These are phyloP conservation scores for Otatea glauca DNA, from an alignment of 176 grass and related monocot species.

Conservation along the genomic window DNA sequence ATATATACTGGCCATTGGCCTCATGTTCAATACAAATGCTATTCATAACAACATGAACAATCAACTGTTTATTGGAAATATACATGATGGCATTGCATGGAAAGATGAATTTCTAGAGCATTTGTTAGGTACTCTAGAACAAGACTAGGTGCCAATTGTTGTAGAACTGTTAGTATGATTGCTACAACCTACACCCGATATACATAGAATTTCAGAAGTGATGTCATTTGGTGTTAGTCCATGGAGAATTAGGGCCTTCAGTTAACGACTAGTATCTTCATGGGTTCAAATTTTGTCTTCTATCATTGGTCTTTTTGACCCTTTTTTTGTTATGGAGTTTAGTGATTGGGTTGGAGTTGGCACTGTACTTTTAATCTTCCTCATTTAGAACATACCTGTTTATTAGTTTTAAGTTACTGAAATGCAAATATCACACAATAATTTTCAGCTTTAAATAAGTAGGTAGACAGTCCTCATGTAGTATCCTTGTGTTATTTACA, in stretches of 20 bases:
- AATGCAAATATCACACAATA: not conserved
- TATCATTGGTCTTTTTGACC: not conserved
- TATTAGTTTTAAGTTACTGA: constrained; percentile 28
- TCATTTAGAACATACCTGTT: constrained; percentile 2
- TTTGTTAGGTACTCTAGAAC: not conserved
- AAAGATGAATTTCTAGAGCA: not conserved
- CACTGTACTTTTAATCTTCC: constrained; percentile 6
- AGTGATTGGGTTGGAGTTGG: not conserved
- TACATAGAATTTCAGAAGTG: constrained; percentile 9
- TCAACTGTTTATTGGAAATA: not conserved
- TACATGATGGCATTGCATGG: not conserved
- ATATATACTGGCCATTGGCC: no score
- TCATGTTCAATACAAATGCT: no score
- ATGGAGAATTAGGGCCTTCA: constrained; percentile 15
- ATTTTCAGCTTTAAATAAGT: constrained; percentile 5
- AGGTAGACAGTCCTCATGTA: not conserved
- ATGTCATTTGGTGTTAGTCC: constrained; percentile 15
- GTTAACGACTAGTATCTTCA: not conserved
- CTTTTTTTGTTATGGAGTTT: not conserved
- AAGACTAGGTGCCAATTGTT: not conserved
- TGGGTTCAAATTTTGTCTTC: constrained; percentile 9
- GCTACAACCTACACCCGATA: not conserved
- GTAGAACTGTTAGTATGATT: not conserved
- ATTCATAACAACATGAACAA: not conserved
- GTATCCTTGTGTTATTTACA: not conserved